Base-by-base conservation (phyloP, 768 basidiomycete genomes). In the Lactifluus rugatus region DNA sequence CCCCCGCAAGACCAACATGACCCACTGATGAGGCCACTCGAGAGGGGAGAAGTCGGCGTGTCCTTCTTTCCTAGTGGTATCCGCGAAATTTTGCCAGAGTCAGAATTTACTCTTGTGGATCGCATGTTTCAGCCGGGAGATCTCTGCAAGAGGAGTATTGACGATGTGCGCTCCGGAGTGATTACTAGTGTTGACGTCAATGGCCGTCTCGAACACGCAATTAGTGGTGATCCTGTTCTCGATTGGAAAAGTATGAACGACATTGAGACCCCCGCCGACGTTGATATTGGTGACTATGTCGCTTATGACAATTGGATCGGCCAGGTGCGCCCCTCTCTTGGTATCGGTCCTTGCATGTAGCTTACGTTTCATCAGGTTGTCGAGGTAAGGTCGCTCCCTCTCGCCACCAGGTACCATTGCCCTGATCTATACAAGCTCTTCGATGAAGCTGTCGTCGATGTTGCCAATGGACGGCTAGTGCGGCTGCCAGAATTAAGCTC, bases 231-330 rank as follows among this genome's bases (percentile, higher is more conserved):
- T 57, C 68, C 72, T 28, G 65, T 91, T 28, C 73, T 78, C 4
- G 83, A 78, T 8, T 93, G 87, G 89, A 78, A 78, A 62, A 74
- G 76, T 10, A 64, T 75, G 56, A 73, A 78, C 39, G 82, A 87
- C 49, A 68, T 93, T 25, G 76, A 80, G 63, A 75, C 76, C 23
- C 76, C 78, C 25, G 71, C 76, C 32, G 79, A 83, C 28, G 78
- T 87, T 25, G 87, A 87, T 58, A 76, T 87, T 39, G 85, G 87
- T 6, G 90, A 93, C 70, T 89, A 85, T 73, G 89, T 94, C 48
- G 74, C 84, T 17, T 82, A 83, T 66, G 81, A 87, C 63, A 82
- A 91, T 68, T 96, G 93, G 93, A 75, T 95, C 66, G 93, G 93
- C 52, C 89, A 92, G 78, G 89, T 89, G 69, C 68, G 80, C 57